Conservation (phyloP, 2,329 filamentous ascomycete genomes). For the Ophiostoma angusticollis region DNA sequence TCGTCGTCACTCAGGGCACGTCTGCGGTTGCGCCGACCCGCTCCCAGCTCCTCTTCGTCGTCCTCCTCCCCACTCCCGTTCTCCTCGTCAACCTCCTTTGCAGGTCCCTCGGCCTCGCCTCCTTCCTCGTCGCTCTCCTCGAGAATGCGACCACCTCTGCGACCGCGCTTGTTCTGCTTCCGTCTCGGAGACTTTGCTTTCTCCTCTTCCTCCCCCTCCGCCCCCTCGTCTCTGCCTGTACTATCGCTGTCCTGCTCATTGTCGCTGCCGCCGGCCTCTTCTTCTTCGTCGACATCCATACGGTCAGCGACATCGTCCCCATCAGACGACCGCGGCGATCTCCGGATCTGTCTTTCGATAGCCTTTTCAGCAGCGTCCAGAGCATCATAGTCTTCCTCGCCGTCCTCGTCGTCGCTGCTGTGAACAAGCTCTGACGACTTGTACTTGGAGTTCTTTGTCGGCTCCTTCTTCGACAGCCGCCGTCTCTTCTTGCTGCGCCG, state of each 20-base stretch:
- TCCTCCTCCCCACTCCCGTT: slow-evolving; percentile 2
- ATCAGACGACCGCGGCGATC: slow-evolving; percentile 12
- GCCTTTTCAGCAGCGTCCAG: slow-evolving; percentile 17
- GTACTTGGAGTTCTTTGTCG: slow-evolving; percentile 48
- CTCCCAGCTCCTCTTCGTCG: slow-evolving; percentile 1
- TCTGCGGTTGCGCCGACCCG: slow-evolving; percentile 6
- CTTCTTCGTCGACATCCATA: slow-evolving; percentile 44
- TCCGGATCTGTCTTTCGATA: slow-evolving; percentile 26
- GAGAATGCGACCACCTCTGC: slow-evolving; percentile 12
- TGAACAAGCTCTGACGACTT: slow-evolving; percentile 79
- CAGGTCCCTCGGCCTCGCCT: slow-evolving; percentile 8
- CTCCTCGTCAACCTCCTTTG: background rate
- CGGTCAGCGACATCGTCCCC: slow-evolving; percentile 23
- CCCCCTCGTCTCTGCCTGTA: slow-evolving; percentile 1
- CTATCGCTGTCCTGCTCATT: no score
- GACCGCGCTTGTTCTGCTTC: slow-evolving; percentile 7
- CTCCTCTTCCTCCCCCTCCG: slow-evolving; percentile 1
- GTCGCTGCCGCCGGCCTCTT: slow-evolving; percentile 17
- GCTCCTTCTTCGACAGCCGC: slow-evolving; percentile 35
- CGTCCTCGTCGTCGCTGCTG: slow-evolving; percentile 50
- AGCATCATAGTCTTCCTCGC: slow-evolving; percentile 19
- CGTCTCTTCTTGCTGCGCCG: slow-evolving; percentile 51
- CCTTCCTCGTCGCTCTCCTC: slow-evolving; percentile 21
- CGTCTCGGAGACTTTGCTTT: slow-evolving; percentile 12
- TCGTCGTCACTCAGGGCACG: slow-evolving; percentile 9